A percentile compares a stretch with the other conserved stretches of the same genome.
These are phyloP conservation scores for Mortierella sp. DNA, from an alignment of 371 early-diverging fungal genomes.

Conservation along the genomic window DNA sequence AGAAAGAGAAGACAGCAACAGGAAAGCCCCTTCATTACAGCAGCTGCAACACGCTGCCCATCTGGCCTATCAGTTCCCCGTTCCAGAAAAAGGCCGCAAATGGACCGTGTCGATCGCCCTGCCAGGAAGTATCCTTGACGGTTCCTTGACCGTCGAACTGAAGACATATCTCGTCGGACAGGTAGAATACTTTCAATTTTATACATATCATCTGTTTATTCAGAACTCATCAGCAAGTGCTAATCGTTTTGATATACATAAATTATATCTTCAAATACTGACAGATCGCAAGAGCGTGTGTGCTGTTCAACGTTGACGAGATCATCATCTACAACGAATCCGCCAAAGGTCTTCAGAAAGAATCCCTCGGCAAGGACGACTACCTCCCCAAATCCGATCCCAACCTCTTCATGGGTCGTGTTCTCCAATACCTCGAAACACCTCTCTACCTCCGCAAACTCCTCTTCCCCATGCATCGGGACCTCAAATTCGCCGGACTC, in stretches of 20 bases:
- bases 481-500: slow-evolving; percentile 78
- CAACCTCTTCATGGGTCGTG: slow-evolving; percentile 69
- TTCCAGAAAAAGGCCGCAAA: slow-evolving; percentile 54
- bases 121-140: slow-evolving; percentile 78
- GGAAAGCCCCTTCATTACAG: slow-evolving; percentile 48
- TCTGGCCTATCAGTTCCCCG: slow-evolving; percentile 31
- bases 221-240: too few relatives aligned
- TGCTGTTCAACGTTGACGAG: slow-evolving; percentile 76
- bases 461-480: slow-evolving; percentile 76
- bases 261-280: too few relatives aligned
- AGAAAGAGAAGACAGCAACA: slow-evolving; percentile 21
- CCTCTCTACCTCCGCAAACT: slow-evolving; percentile 78
- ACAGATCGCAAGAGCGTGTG: slow-evolving; percentile 75
- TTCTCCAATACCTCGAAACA: slow-evolving; percentile 76
- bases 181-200: slow-evolving; percentile 40
- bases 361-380: slow-evolving; percentile 39
- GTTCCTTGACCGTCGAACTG: slow-evolving; percentile 75
- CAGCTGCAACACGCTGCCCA: slow-evolving; percentile 49
- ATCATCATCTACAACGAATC: slow-evolving; percentile 77
- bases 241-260: too few relatives aligned
- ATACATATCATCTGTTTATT: too few relatives aligned
- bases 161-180: slow-evolving; percentile 82
- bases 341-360: slow-evolving; percentile 40
- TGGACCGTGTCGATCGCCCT: slow-evolving; percentile 79
- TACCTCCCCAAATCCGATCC: slow-evolving; percentile 61